A percentile compares a stretch with the other conserved stretches of the same genome.
Evolutionary conservation across 306 rosid genomes (phyloP).

Genomic region (Inga laurina): DNA sequence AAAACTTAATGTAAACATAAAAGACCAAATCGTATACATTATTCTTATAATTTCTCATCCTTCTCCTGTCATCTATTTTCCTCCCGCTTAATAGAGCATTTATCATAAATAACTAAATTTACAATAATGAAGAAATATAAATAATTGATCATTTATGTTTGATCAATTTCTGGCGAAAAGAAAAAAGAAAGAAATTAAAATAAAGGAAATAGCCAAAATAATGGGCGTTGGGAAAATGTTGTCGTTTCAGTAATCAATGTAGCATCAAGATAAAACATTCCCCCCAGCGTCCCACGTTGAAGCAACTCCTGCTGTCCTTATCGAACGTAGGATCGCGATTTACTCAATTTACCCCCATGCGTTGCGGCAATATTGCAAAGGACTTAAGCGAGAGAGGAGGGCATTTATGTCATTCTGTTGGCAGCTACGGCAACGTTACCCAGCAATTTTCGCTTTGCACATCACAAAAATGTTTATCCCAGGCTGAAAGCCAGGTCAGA

Average conservation of each 20-base stretch:
- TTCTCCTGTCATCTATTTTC: neutral
- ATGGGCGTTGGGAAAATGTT: neutral
- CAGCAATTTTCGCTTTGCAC: neutral
- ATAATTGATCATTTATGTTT: neutral
- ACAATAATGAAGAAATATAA: neutral
- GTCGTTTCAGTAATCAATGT: neutral
- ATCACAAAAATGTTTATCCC: constrained; percentile 14
- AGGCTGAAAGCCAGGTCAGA: neutral
- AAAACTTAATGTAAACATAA: too few relatives aligned
- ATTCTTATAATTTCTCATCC: neutral
- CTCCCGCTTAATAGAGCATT: neutral
- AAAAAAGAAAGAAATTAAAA: neutral
- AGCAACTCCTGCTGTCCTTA: neutral
- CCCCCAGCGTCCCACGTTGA: too few relatives aligned
- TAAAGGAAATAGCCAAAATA: neutral
- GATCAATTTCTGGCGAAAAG: neutral
- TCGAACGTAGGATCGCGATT: neutral
- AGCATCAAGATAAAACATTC: neutral
- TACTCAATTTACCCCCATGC: neutral
- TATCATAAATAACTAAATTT: neutral
- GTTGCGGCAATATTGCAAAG: neutral
- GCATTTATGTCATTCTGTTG: constrained; percentile 10
- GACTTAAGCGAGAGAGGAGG: constrained; percentile 1
- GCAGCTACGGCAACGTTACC: neutral
- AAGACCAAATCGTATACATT: too few relatives aligned